phyloP scores from a whole-genome alignment of 108 stramenopile species.

The Pseudonitzschia multiseries region DNA sequence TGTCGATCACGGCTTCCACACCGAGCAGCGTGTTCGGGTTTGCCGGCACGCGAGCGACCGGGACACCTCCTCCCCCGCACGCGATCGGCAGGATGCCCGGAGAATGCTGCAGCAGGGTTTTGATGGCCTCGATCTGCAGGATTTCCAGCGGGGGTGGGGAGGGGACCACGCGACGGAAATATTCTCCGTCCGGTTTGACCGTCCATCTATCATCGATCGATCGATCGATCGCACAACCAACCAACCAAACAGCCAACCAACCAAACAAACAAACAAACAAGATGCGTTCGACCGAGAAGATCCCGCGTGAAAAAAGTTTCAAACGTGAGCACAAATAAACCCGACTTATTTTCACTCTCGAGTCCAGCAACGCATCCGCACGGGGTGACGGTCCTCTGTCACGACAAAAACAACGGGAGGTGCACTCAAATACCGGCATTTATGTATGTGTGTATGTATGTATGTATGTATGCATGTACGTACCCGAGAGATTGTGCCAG shows the following conservation, averaged over 20 bases:
- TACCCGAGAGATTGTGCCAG: conserved; percentile 62
- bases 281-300: background rate
- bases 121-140: conserved; percentile 77
- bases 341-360: no score
- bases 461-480: no score
- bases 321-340: no score
- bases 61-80: conserved; percentile 82
- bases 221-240: no score
- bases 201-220: conserved; percentile 49
- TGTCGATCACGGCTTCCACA: conserved; percentile 79
- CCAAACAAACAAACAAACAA: no score
- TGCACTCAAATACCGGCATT: no score
- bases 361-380: no score
- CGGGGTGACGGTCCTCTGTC: no score
- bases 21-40: conserved; percentile 64
- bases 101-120: conserved; percentile 50
- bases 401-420: background rate
- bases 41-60: conserved; percentile 69
- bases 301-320: no score
- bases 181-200: conserved; percentile 83
- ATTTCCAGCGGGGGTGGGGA: conserved; percentile 78
- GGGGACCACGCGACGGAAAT: conserved; percentile 80
- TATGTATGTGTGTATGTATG: no score
- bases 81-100: conserved; percentile 66
- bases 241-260: no score